Evolutionary conservation across 352 stramenopile species (phyloP).

Genomic region (Pythium phragmitis): DNA sequence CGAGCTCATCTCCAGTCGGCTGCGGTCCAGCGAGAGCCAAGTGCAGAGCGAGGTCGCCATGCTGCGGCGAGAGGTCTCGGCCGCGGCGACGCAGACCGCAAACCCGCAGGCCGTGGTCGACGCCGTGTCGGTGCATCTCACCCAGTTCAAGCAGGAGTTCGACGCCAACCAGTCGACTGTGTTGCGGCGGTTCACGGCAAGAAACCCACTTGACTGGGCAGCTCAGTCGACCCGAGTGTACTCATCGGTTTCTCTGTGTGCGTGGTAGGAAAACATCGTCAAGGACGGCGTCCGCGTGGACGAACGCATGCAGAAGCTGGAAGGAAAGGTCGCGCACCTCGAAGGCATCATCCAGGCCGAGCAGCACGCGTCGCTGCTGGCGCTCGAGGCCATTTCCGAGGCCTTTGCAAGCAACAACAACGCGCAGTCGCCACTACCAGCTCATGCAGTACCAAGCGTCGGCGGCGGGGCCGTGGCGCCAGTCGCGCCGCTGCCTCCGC

Average conservation of each 20-base stretch:
- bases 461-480: not conserved
- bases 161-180: conserved; percentile 47
- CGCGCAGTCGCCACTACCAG: not conserved
- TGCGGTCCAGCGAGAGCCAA: conserved; percentile 37
- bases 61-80: conserved; percentile 27
- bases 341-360: conserved; percentile 65
- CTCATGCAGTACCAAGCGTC: not conserved
- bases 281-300: conserved; percentile 49
- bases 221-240: not conserved
- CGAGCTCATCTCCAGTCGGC: conserved; percentile 35
- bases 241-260: not conserved
- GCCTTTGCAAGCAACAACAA: conserved; percentile 35
- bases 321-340: conserved; percentile 48
- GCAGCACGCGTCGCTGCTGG: conserved; percentile 65
- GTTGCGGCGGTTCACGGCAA: conserved; percentile 42
- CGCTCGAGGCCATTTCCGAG: conserved; percentile 69
- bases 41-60: conserved; percentile 34
- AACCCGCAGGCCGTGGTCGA: conserved; percentile 49
- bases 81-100: conserved; percentile 9
- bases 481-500: not conserved
- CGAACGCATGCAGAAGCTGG: conserved; percentile 49
- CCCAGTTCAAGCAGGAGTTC: conserved; percentile 65
- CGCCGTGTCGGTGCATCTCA: conserved; percentile 52
- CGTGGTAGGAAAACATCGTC: conserved; percentile 39
- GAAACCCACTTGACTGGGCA: not conserved